These are phyloP conservation scores for Calonectria henricotiae DNA, from an alignment of 2,329 filamentous ascomycete species.

Conservation along the genomic window DNA sequence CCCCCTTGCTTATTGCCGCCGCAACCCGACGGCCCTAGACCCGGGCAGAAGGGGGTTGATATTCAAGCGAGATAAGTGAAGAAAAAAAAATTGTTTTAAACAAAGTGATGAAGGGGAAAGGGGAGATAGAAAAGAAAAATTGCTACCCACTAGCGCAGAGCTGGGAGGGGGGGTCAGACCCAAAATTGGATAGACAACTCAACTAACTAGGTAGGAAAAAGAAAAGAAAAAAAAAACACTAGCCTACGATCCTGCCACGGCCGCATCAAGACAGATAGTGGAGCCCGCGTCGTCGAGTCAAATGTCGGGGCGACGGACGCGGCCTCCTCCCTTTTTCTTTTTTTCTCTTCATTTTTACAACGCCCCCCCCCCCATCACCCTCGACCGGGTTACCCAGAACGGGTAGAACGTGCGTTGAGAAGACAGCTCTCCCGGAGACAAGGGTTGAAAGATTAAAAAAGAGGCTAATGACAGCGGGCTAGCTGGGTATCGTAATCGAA, in stretches of 20 bases:
- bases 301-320: no score
- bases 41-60: background rate
- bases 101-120: background rate
- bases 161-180: no score
- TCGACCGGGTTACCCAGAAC: slow-evolving; percentile 4
- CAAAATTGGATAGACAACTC: no score
- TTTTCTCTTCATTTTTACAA: no score
- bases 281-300: no score
- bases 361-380: background rate
- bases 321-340: no score
- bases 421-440: background rate
- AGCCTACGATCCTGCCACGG: no score
- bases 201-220: no score
- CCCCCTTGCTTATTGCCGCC: background rate
- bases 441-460: slow-evolving; percentile 2
- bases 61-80: background rate
- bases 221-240: no score
- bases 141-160: no score
- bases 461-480: background rate
- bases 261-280: no score
- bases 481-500: background rate
- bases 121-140: no score
- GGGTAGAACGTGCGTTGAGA: slow-evolving; percentile 1
- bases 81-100: background rate
- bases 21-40: background rate